Percentiles rank a stretch among this genome's conserved stretches.
Evolutionary conservation across 257 asterid genomes (phyloP).

Genomic region (Petunia secreta): DNA sequence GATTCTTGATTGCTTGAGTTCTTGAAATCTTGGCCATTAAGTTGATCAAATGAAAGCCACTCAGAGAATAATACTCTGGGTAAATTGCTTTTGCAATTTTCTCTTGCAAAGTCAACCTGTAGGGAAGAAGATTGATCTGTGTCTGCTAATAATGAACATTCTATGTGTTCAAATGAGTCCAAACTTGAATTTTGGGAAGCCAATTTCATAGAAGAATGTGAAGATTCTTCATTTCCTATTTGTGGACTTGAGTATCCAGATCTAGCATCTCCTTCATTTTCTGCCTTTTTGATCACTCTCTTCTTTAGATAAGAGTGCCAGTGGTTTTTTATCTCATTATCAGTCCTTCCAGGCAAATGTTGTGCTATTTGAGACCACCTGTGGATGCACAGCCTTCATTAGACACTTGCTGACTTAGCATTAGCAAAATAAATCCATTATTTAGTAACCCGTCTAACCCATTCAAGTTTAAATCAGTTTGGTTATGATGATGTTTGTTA

Average conservation of each 20-base stretch:
- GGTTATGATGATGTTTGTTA: too few species aligned
- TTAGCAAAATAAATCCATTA: too few species aligned
- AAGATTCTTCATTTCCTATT: conserved; percentile 25
- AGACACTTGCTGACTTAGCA: background rate
- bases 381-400: background rate
- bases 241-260: background rate
- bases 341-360: conserved; percentile 62
- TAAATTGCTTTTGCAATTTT: conserved; percentile 35
- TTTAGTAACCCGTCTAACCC: background rate
- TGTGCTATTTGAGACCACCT: conserved; percentile 81
- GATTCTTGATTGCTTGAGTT: conserved; percentile 8
- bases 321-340: conserved; percentile 64
- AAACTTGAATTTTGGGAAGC: conserved; percentile 31
- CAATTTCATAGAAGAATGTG: conserved; percentile 38
- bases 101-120: conserved; percentile 13
- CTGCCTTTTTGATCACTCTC: conserved; percentile 31
- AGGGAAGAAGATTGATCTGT: conserved; percentile 40
- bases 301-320: conserved; percentile 73
- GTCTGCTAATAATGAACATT: conserved; percentile 29
- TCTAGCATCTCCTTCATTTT: conserved; percentile 17
- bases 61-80: conserved; percentile 74
- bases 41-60: conserved; percentile 64
- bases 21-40: conserved; percentile 28
- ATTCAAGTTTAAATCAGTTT: background rate
- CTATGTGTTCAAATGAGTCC: conserved; percentile 38